Evolutionary conservation across 768 basidiomycete species (phyloP).

Genomic region (Mycena latifolia): DNA sequence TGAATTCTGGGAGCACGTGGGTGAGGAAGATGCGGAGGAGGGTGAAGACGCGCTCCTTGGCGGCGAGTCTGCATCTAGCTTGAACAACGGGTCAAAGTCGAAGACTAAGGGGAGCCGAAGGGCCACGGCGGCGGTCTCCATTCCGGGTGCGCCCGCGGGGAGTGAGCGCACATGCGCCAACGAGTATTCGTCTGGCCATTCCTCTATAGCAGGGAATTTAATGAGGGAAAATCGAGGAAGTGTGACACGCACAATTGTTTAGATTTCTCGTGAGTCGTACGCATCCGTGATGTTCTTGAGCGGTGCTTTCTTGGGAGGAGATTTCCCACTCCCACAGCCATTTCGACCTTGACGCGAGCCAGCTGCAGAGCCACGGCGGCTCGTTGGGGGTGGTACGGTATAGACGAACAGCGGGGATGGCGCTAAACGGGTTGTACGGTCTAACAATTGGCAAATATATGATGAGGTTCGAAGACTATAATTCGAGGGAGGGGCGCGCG

Average conservation of each 20-base stretch:
- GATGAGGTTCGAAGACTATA: constrained; percentile 28
- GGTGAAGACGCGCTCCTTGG: constrained; percentile 78
- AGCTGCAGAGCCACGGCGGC: too few species aligned
- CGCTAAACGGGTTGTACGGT: constrained; percentile 86
- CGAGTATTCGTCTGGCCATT: constrained; percentile 73
- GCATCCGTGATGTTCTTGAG: constrained; percentile 73
- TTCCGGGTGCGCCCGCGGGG: constrained; percentile 64
- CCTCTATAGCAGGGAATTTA: constrained; percentile 52
- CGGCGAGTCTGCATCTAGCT: constrained; percentile 73
- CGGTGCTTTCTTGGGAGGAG: constrained; percentile 69
- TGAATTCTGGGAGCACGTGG: constrained; percentile 71
- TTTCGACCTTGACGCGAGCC: constrained; percentile 71
- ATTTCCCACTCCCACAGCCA: constrained; percentile 86
- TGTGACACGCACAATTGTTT: constrained; percentile 66
- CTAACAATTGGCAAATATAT: constrained; percentile 56
- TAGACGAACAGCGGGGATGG: constrained; percentile 74
- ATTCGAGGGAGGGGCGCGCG: constrained; percentile 42
- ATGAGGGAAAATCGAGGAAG: neutral
- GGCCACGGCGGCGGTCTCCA: constrained; percentile 69
- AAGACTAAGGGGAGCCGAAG: constrained; percentile 76
- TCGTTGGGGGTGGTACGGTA: constrained; percentile 66
- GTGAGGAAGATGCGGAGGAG: constrained; percentile 84
- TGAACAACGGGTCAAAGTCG: constrained; percentile 86
- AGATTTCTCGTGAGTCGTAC: constrained; percentile 65
- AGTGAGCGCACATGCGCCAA: constrained; percentile 73